Evolutionary conservation across 768 basidiomycete species (phyloP).

Genomic region (Trametes cubensis): DNA sequence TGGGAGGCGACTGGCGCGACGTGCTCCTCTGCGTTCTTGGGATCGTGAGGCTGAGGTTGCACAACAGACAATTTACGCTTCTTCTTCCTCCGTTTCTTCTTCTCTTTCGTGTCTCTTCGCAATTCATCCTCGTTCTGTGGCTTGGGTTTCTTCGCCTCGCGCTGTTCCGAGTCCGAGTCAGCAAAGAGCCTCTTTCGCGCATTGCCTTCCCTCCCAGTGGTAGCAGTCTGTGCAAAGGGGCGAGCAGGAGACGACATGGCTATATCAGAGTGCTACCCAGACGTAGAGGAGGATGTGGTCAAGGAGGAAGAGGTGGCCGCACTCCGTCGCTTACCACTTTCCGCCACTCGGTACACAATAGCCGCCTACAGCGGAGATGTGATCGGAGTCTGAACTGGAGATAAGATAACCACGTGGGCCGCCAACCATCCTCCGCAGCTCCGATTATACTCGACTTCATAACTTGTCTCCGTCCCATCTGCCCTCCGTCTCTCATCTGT

Average conservation of each 20-base stretch:
- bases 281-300: background rate
- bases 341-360: background rate
- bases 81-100: conserved; percentile 33
- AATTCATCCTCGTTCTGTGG: background rate
- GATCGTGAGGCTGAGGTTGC: background rate
- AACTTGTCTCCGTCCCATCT: too few relatives aligned
- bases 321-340: background rate
- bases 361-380: background rate
- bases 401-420: conserved; percentile 15
- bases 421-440: background rate
- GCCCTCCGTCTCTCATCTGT: background rate
- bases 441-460: background rate
- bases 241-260: conserved; percentile 14
- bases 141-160: conserved; percentile 14
- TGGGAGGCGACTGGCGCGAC: conserved; percentile 1
- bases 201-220: background rate
- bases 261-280: background rate
- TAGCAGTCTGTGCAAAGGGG: background rate
- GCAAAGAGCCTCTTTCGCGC: conserved; percentile 20
- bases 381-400: conserved; percentile 1
- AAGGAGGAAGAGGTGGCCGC: background rate
- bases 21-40: conserved; percentile 1
- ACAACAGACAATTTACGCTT: conserved; percentile 32
- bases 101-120: conserved; percentile 21
- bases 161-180: conserved; percentile 24